phyloP scores from a whole-genome alignment of 2,329 filamentous ascomycete genomes.

The Monosporascus sp. region DNA sequence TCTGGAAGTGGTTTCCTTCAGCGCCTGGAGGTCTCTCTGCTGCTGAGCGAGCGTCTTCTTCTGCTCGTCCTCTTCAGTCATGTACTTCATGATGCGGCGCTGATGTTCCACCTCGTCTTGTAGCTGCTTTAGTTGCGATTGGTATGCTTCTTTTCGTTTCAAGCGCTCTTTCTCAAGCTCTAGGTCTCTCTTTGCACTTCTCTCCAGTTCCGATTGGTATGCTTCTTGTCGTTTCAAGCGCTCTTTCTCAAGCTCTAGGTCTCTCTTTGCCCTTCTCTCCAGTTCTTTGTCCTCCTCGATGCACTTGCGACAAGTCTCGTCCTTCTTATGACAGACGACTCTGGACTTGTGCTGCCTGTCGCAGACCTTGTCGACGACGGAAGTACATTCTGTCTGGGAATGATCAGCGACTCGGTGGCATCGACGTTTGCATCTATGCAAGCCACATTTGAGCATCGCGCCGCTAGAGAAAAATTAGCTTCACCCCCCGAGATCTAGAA shows the following conservation, averaged over 20 bases:
- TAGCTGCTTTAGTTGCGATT: conserved; percentile 38
- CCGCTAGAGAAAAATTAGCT: conserved; percentile 33
- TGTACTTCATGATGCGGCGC: conserved; percentile 36
- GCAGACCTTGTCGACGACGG: conserved; percentile 34
- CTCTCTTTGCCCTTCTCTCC: conserved; percentile 37
- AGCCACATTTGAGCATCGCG: conserved; percentile 46
- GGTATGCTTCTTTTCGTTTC: conserved; percentile 39
- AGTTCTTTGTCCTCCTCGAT: conserved; percentile 40
- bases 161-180: conserved; percentile 46
- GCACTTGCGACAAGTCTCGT: conserved; percentile 45
- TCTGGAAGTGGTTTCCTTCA: conserved; percentile 29
- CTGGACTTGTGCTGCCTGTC: conserved; percentile 43
- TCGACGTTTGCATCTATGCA: conserved; percentile 51
- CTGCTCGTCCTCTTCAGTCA: conserved; percentile 39
- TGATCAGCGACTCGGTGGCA: conserved; percentile 62
- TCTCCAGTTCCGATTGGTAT: conserved; percentile 40
- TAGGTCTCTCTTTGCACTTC: conserved; percentile 39
- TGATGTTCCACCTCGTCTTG: conserved; percentile 50
- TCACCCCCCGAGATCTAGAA: neutral
- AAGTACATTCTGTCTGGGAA: conserved; percentile 35
- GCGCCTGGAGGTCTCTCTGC: conserved; percentile 37
- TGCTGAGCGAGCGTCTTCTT: conserved; percentile 40
- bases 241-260: conserved; percentile 45
- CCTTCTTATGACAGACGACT: conserved; percentile 39
- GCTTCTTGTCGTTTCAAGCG: conserved; percentile 37